Base-by-base conservation (phyloP, 2,329 filamentous ascomycete species). In the Clonostachys rhizophaga region DNA sequence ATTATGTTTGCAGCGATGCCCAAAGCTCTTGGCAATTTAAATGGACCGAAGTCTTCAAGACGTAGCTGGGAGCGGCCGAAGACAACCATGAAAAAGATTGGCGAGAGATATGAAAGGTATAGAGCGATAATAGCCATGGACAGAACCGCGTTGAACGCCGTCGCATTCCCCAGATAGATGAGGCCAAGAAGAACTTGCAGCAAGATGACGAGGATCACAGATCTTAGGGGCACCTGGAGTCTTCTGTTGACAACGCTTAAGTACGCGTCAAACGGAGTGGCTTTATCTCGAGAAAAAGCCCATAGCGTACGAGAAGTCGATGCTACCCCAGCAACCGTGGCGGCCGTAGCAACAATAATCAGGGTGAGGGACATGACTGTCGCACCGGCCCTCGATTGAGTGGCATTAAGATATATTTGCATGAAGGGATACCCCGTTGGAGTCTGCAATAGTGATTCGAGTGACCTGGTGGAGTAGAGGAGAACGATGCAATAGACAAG, bases 341-440 rank as follows among this genome's bases (percentile, higher is more conserved):
- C 63, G 1, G 60, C 60, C 1, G 54, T 46, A 10, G 63, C 64
- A 13, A 61, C 58, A 10, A 55, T 39, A 1, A 55, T 52, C 2
- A 60, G 43, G 18, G 63, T n/a, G 2, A 64, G 34, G 0, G 64
- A 60, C 49, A 68, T 54, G 35, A 63, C 41, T 0, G 56, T 61
- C 2, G 62, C 52, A 5, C 51, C 62, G 0, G 51, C 57, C 0
- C 14, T 47, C 2, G 58, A 62, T 6, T 54, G 45, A 0, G 64
- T 66, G 0, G 49, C 57, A 9, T 66, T 57, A 12, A 60, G 49
- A 42, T 62, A 70, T 10, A 71, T 63, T 34, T 72, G 66, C 54
- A 72, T 70, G 43, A 69, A 70, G 0, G 68, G 69, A 12, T 70
- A 71, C 0, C 71, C 71, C 0, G 66, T 71, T 0, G 64, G 60